Base-by-base conservation (phyloP, 805 yeast species). In the Yamadazyma nakazawae region DNA sequence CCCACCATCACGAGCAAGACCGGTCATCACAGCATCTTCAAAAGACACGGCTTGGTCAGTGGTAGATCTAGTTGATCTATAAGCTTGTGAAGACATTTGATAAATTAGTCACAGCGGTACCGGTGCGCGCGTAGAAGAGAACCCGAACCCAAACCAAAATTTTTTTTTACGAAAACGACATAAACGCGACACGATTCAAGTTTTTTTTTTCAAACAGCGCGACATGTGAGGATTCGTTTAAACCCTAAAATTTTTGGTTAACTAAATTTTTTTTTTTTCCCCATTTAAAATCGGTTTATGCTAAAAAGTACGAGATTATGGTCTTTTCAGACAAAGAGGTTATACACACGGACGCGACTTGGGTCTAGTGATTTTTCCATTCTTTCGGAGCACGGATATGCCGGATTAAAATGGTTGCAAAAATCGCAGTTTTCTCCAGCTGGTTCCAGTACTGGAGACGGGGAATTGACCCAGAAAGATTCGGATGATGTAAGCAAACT, bases 1-100 rank as follows among this genome's bases (percentile, higher is more conserved):
- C 35, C 99, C 99, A 55, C 99, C 99, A 64, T 95, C 99, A 40
- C 87, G 82, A 45, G 98, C 98, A 60, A 94, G 76, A 43, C 99
- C 99, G 47, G 86, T 85, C 66, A 87, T 82, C 48, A 88, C 85
- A 17, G 85, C 92, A 44, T 82, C 90, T 65, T 88, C 96, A 54
- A 88, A 88, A 5, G 89, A 76, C 42, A 79, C 74, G 7, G 76
- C 62, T 56, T 80, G 79, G 14, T 67, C 63, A 2, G 60, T 62
- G 16, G 78, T 50, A 3, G 87, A 79, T 66, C 95, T 84, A n/a
- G 95, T 85, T 16, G 95, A 87, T 72, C 92, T 83, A 64, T 87
- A 87, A 34, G 72, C 69, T 74, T 80, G 81, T 9, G 86, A 80
- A 43, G 42, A 37, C 47, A 44, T 44, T 21, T 7, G 41, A 36